phyloP scores from a whole-genome alignment of 2,329 filamentous ascomycete genomes.

The Ustulina deusta region DNA sequence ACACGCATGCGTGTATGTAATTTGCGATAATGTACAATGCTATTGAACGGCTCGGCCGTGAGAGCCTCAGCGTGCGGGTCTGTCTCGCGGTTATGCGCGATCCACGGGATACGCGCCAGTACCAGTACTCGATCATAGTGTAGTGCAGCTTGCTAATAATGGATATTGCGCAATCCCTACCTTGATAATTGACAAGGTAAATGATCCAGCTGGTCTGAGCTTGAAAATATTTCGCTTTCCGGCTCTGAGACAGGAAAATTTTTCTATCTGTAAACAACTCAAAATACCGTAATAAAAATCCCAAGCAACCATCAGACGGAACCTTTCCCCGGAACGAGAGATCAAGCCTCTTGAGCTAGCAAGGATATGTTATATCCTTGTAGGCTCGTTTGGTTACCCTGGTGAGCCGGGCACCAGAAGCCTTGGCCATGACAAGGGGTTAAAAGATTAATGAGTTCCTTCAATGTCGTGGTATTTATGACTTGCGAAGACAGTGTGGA shows the following conservation, averaged over 20 bases:
- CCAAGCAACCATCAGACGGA: constrained; percentile 33
- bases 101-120: background rate
- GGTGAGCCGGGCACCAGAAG: constrained; percentile 18
- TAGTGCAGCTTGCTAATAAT: constrained; percentile 5
- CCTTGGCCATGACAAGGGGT: constrained; percentile 26
- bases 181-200: constrained; percentile 17
- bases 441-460: constrained; percentile 14
- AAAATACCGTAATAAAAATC: constrained; percentile 22
- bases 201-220: constrained; percentile 20
- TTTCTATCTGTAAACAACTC: constrained; percentile 25
- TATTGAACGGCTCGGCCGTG: constrained; percentile 14
- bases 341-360: constrained; percentile 29
- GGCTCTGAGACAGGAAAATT: constrained; percentile 28
- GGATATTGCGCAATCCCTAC: constrained; percentile 23
- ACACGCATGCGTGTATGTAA: background rate
- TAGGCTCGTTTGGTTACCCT: constrained; percentile 26
- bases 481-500: background rate
- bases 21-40: constrained; percentile 3
- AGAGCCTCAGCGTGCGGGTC: constrained; percentile 14
- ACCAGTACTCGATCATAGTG: constrained; percentile 14
- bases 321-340: constrained; percentile 37
- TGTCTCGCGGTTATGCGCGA: background rate
- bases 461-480: background rate
- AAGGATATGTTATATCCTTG: constrained; percentile 31
- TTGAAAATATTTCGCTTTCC: constrained; percentile 20